Evolutionary conservation across 2,329 filamentous ascomycete genomes (phyloP).

Genomic region (Fusarium cyanostomum): DNA sequence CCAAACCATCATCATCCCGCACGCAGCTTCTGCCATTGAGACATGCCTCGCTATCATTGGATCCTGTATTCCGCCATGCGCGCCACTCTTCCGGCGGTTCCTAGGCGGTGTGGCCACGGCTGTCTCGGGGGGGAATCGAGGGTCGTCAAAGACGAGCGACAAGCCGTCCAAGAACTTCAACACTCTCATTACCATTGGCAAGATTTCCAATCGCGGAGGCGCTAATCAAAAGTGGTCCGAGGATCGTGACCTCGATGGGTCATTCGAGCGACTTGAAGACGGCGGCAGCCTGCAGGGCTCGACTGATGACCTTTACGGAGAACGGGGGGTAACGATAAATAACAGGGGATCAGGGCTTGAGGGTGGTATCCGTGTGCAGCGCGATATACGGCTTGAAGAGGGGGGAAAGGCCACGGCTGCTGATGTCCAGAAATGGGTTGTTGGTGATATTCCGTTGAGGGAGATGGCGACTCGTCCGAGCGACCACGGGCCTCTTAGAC

Average conservation of each 20-base stretch:
- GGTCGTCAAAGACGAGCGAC: not conserved
- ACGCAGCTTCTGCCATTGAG: constrained; percentile 33
- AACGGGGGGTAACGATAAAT: not conserved
- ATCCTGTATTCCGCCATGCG: constrained; percentile 12
- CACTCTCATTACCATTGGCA: constrained; percentile 4
- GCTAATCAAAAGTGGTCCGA: not conserved
- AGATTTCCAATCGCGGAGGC: not conserved
- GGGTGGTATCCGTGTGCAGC: not conserved
- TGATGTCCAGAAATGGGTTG: not conserved
- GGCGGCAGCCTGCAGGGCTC: constrained; percentile 8
- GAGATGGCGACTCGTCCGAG: not conserved
- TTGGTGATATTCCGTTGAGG: not conserved
- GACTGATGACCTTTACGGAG: not conserved
- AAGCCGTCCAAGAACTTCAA: not conserved
- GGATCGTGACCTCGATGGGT: not conserved
- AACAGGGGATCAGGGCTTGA: not conserved
- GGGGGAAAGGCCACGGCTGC: not conserved
- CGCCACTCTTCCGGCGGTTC: constrained; percentile 27
- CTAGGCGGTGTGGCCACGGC: not conserved
- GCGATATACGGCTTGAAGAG: not conserved
- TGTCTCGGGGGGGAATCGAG: not conserved
- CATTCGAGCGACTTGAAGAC: constrained; percentile 14
- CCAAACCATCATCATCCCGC: constrained; percentile 6
- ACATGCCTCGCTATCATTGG: constrained; percentile 22
- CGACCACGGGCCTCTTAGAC: not conserved